Evolutionary conservation across 164 flowering plant species (phyloP), one percentile per base, ranked within the genome.

Genomic region (Umbilicus rupestris): DNA sequence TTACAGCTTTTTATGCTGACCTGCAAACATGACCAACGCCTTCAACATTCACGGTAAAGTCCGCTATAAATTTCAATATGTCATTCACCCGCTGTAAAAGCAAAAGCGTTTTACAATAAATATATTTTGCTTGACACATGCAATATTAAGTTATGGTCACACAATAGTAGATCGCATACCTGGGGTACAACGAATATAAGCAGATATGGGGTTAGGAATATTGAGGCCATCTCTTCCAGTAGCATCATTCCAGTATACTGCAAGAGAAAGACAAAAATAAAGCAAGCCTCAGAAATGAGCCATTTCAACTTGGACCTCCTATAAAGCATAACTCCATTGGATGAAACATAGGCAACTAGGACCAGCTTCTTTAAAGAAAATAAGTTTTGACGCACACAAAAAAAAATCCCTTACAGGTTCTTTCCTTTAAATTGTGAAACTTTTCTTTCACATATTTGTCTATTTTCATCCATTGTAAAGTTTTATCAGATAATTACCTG

Each of bases 11-110:
- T 28, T 6, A 6, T 55, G 65, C 42, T 17, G 63, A 87, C 99
- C 99, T 90, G 90, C 99, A 95, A 67, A 95, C 97, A 82, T 92
- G 85, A 69, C 99, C 99, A 42, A 95, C 97, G 20, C 99, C 99
- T 75, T 92, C 96, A 73, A 95, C 77, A 66, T 85, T 70, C 39
- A 86, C 89, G 0, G 99, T 95, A 66, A 81, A 92, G 69, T 92
- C 92, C 35, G 85, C 75, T 70, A 95, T 88, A 83, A 92, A 95
- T 78, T 88, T 83, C 81, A 95, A 73, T 65, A 95, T 90, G 66
- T 86, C 91, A 78, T 90, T 89, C 70, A 95, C 97, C 28, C 84
- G 82, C 99, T 95, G 96, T 80, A 81, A 75, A 47, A 57, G 47
- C 19, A 66, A 62, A 75, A 12, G 65, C 5, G 44, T 26, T 9